Evolutionary conservation across 2,329 filamentous ascomycete genomes (phyloP).

Genomic region (Xylaria sp.): DNA sequence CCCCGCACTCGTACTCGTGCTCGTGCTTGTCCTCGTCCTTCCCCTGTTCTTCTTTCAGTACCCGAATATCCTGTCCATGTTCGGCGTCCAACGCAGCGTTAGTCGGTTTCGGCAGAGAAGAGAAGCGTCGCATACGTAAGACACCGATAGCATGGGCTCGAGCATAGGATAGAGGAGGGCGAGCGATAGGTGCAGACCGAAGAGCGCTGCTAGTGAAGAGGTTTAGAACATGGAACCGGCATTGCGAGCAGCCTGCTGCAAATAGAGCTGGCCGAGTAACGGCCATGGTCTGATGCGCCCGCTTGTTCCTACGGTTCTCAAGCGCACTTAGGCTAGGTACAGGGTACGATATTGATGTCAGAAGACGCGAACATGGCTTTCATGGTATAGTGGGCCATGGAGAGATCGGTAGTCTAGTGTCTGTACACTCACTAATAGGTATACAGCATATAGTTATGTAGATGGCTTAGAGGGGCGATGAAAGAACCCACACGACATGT

Average conservation of each 20-base stretch:
- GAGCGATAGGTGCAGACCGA: conserved; percentile 34
- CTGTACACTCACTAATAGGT: not conserved
- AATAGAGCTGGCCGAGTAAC: conserved; percentile 43
- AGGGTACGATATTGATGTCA: not conserved
- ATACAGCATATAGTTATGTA: not conserved
- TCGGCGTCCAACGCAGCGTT: conserved; percentile 19
- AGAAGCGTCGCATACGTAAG: conserved; percentile 38
- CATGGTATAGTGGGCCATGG: not conserved
- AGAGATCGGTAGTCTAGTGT: not conserved
- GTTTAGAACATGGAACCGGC: conserved; percentile 45
- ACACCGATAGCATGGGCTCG: conserved; percentile 17
- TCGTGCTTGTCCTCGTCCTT: conserved; percentile 12
- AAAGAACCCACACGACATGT: not conserved
- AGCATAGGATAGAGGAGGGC: conserved; percentile 19
- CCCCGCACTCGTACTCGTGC: conserved; percentile 6
- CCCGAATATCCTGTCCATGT: conserved; percentile 7
- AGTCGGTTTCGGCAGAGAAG: conserved; percentile 34
- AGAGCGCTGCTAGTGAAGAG: conserved; percentile 43
- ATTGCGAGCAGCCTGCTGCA: conserved; percentile 47
- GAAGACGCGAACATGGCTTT: not conserved
- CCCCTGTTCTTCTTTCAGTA: conserved; percentile 24
- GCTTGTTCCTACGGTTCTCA: not conserved
- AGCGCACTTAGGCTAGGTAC: not conserved
- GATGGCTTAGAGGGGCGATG: not conserved
- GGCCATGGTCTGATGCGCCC: conserved; percentile 41